phyloP scores from a whole-genome alignment of 2,329 filamentous ascomycete species.

The Calycina herbarum region DNA sequence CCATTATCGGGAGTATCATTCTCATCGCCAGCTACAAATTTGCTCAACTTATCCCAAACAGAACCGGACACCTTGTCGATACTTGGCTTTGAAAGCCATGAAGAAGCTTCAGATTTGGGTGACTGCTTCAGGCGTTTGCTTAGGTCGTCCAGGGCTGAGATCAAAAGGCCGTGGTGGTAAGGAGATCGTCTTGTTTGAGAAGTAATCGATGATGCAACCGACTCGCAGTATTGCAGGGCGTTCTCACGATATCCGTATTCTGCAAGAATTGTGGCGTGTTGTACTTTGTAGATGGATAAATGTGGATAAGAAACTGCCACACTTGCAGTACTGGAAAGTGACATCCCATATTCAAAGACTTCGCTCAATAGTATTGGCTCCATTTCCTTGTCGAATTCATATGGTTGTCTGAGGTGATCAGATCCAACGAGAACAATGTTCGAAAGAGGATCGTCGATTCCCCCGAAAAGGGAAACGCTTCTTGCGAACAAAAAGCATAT shows the following conservation, averaged over 20 bases:
- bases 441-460: conserved; percentile 75
- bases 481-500: conserved; percentile 90
- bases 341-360: conserved; percentile 87
- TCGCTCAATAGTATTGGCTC: conserved; percentile 94
- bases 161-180: conserved; percentile 78
- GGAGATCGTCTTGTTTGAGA: conserved; percentile 80
- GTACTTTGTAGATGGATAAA: conserved; percentile 85
- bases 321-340: conserved; percentile 61
- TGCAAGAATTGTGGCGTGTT: conserved; percentile 80
- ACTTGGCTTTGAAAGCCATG: conserved; percentile 92
- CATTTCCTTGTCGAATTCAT: conserved; percentile 74
- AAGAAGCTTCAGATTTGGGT: conserved; percentile 76
- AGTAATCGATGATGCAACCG: conserved; percentile 72
- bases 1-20: conserved; percentile 62
- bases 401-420: conserved; percentile 71
- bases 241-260: conserved; percentile 81
- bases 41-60: conserved; percentile 91
- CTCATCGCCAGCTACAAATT: conserved; percentile 92
- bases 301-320: conserved; percentile 68
- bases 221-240: conserved; percentile 88
- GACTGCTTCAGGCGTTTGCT: conserved; percentile 80
- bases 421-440: conserved; percentile 83
- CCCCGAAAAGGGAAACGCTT: conserved; percentile 69
- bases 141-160: conserved; percentile 79
- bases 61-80: conserved; percentile 94